These are phyloP conservation scores for Colletotrichum salicis DNA, from an alignment of 2,329 filamentous ascomycete species.

Conservation along the genomic window DNA sequence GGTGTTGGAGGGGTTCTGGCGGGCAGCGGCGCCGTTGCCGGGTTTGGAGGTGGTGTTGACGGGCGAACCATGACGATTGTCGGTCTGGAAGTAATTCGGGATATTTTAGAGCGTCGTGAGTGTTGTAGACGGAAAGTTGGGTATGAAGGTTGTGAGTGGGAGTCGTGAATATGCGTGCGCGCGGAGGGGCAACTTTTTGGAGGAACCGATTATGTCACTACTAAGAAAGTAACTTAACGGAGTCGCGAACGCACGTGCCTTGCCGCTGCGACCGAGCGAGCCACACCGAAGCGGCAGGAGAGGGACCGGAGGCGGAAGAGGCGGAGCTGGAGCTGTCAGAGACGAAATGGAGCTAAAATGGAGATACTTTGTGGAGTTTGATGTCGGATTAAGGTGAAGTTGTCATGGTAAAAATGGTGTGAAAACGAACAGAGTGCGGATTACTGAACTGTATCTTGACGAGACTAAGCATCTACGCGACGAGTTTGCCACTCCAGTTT, in stretches of 20 bases:
- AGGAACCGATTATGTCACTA: conserved; percentile 36
- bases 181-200: conserved; percentile 27
- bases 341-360: not conserved
- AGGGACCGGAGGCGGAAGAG: not conserved
- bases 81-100: not conserved
- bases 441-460: conserved; percentile 15
- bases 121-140: not conserved
- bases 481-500: not conserved
- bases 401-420: not conserved
- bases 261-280: conserved; percentile 1
- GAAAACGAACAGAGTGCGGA: not conserved
- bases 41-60: conserved; percentile 55
- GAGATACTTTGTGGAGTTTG: not conserved
- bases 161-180: conserved; percentile 5
- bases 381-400: not conserved
- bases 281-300: not conserved
- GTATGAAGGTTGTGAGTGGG: not conserved
- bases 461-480: conserved; percentile 13
- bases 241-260: conserved; percentile 36
- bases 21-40: conserved; percentile 42
- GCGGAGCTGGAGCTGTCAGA: not conserved
- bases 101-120: not conserved
- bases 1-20: conserved; percentile 62
- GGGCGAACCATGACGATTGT: conserved; percentile 55
- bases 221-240: not conserved